phyloP scores from a whole-genome alignment of 768 basidiomycete genomes.

The Dentipellis fragilis region DNA sequence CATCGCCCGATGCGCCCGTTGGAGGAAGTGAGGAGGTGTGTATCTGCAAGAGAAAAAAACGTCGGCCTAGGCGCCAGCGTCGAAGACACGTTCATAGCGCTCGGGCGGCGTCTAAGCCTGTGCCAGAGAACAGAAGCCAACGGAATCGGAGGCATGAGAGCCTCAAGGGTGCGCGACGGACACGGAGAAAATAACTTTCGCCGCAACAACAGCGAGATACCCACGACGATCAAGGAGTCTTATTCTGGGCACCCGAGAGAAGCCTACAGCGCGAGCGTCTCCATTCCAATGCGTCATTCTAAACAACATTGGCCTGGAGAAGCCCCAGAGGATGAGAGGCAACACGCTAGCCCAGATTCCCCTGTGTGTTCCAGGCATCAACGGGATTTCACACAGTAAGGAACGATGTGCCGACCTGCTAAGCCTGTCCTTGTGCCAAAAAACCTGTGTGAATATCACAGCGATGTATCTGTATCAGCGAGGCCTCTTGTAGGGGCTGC shows the following conservation, averaged over 20 bases:
- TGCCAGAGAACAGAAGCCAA: not conserved
- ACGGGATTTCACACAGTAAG: too few species aligned
- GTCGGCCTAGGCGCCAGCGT: not conserved
- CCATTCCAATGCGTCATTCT: too few species aligned
- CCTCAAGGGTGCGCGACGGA: not conserved
- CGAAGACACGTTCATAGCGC: not conserved
- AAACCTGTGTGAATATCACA: too few species aligned
- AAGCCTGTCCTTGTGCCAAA: too few species aligned
- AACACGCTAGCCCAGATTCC: too few species aligned
- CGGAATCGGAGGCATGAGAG: not conserved
- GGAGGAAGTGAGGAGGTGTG: not conserved
- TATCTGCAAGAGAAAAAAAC: not conserved
- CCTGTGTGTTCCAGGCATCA: too few species aligned
- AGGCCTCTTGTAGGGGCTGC: too few species aligned
- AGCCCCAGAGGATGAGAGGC: too few species aligned
- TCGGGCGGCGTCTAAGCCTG: not conserved
- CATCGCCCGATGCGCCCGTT: not conserved
- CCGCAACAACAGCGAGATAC: constrained; percentile 3
- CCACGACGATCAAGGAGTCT: constrained; percentile 3
- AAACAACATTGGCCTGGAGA: too few species aligned
- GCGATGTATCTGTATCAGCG: too few species aligned
- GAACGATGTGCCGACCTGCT: too few species aligned
- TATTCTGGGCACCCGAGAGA: not conserved
- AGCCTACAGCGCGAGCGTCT: not conserved
- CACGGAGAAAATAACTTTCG: not conserved